These are phyloP conservation scores for Mallotus japonicus DNA, from an alignment of 441 rosid genomes.

Conservation along the genomic window DNA sequence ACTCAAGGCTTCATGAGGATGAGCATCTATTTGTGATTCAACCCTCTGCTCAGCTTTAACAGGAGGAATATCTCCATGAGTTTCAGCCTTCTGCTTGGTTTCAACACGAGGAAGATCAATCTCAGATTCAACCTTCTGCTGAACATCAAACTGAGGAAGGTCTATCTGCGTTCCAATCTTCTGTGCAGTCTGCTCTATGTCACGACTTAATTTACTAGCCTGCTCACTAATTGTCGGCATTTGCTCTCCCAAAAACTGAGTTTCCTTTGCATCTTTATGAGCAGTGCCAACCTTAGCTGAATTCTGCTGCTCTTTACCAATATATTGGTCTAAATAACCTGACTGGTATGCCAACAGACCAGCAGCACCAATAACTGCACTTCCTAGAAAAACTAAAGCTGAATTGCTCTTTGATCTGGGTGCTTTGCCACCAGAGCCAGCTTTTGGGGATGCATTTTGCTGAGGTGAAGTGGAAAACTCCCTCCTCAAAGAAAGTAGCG, in stretches of 20 bases:
- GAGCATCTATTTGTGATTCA: constrained; percentile 21
- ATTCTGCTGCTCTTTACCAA: constrained; percentile 39
- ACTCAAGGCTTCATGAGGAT: constrained; percentile 31
- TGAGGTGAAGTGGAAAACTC: constrained; percentile 47
- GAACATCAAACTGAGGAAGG: constrained; percentile 18
- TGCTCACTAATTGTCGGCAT: constrained; percentile 34
- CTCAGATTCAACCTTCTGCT: constrained; percentile 36
- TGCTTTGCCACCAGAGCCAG: constrained; percentile 39
- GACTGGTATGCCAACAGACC: constrained; percentile 49
- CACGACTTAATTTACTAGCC: constrained; percentile 26
- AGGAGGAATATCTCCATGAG: constrained; percentile 15
- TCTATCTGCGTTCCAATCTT: constrained; percentile 32
- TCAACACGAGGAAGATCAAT: constrained; percentile 32
- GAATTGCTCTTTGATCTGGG: constrained; percentile 40
- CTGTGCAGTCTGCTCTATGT: constrained; percentile 25
- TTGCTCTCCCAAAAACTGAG: constrained; percentile 29
- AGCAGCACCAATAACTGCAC: constrained; percentile 49
- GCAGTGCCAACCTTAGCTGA: constrained; percentile 27
- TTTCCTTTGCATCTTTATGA: constrained; percentile 26
- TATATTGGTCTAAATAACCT: constrained; percentile 58
- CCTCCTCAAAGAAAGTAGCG: constrained; percentile 47
- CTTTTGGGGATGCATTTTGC: constrained; percentile 38
- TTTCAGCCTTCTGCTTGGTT: constrained; percentile 25
- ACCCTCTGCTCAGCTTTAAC: constrained; percentile 23
- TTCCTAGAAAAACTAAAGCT: constrained; percentile 46